These are phyloP conservation scores for Ustilago tritici DNA, from an alignment of 1,284 basidiomycete genomes.

Conservation along the genomic window DNA sequence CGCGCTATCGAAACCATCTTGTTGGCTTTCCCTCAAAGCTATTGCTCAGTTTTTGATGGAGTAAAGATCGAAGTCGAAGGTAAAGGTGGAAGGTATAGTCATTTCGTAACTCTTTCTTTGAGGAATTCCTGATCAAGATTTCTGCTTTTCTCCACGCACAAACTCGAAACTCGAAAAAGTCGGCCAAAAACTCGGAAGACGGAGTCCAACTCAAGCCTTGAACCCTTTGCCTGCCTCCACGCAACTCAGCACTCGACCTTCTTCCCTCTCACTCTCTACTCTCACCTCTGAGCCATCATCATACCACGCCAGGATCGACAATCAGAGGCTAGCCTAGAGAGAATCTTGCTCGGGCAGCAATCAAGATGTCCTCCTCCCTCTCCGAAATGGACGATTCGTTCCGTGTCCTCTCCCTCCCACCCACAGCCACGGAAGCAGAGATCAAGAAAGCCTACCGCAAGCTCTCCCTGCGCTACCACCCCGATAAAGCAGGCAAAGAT, in stretches of 20 bases:
- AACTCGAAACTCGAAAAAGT: neutral
- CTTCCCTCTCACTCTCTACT: neutral
- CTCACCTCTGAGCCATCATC: neutral
- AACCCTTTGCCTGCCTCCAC: neutral
- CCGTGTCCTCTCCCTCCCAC: constrained; percentile 75
- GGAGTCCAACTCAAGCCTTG: constrained; percentile 10
- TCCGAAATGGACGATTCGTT: constrained; percentile 52
- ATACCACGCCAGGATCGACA: neutral
- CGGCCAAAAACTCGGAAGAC: constrained; percentile 24
- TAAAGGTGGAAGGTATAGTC: neutral
- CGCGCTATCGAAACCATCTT: constrained; percentile 18
- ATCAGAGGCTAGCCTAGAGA: neutral
- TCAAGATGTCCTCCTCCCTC: constrained; percentile 25
- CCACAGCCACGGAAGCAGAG: constrained; percentile 82
- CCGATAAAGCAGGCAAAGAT: constrained; percentile 64
- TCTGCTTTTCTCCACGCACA: constrained; percentile 31
- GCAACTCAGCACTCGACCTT: constrained; percentile 15
- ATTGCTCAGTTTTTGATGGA: neutral
- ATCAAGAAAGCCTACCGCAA: constrained; percentile 79
- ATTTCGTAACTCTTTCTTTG: neutral
- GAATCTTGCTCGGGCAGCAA: neutral
- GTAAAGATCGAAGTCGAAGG: neutral
- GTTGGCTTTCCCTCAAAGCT: neutral
- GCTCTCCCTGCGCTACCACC: constrained; percentile 60
- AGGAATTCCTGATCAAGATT: neutral